These are phyloP conservation scores for Sclerotiophoma versabilis DNA, from an alignment of 2,329 filamentous ascomycete species.

Conservation along the genomic window DNA sequence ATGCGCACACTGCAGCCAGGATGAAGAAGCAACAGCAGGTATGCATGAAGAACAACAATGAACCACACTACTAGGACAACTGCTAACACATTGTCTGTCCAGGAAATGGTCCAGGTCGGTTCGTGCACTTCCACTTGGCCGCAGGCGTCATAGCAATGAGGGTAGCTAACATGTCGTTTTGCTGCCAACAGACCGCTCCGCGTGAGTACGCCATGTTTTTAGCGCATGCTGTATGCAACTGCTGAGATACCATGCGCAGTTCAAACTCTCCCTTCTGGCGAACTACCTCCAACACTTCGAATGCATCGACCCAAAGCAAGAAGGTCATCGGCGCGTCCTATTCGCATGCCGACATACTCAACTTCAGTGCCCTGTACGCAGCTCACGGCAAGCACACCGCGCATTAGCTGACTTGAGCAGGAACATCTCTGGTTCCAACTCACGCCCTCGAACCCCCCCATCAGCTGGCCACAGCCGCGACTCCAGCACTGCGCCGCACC, in stretches of 20 bases:
- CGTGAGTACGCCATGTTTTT: slow-evolving; percentile 36
- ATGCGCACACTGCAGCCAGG: slow-evolving; percentile 42
- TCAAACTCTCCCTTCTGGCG: slow-evolving; percentile 91
- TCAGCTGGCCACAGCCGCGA: slow-evolving; percentile 64
- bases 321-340: slow-evolving; percentile 93
- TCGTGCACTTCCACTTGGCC: slow-evolving; percentile 57
- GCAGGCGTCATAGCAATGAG: slow-evolving; percentile 34
- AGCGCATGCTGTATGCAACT: neutral
- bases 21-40: slow-evolving; percentile 53
- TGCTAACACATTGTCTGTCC: slow-evolving; percentile 37
- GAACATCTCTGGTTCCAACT: slow-evolving; percentile 66
- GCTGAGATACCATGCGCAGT: slow-evolving; percentile 57
- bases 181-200: slow-evolving; percentile 44
- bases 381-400: neutral
- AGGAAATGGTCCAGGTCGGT: slow-evolving; percentile 99
- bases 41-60: slow-evolving; percentile 2
- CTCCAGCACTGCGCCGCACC: slow-evolving; percentile 65
- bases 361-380: slow-evolving; percentile 77
- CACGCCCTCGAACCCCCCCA: slow-evolving; percentile 78
- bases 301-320: slow-evolving; percentile 56
- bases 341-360: slow-evolving; percentile 93
- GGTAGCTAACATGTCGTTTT: slow-evolving; percentile 48
- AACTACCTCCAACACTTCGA: slow-evolving; percentile 56
- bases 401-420: slow-evolving; percentile 50
- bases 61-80: neutral